Evolutionary conservation across 2,329 filamentous ascomycete genomes (phyloP), one percentile per base, ranked within the genome.

Genomic region (Phialophora macrospora): DNA sequence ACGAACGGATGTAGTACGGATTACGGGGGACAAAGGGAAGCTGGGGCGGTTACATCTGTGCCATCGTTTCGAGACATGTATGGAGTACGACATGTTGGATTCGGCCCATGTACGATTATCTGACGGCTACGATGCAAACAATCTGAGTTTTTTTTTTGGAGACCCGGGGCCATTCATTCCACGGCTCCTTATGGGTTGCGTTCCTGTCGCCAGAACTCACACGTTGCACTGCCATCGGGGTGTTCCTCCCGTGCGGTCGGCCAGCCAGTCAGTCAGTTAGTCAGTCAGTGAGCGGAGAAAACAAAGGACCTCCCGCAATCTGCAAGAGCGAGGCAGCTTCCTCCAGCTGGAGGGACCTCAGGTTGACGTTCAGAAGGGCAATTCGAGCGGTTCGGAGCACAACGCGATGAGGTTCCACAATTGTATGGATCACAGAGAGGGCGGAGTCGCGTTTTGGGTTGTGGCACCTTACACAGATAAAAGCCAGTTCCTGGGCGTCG

Each of bases 391-490:
- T 22, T 51, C 14, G 22, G 20, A 28, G 48, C 48, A 17, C 17
- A 26, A 51, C 20, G 20, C 24, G 7, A 51, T 17, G 48, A 22
- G 11, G 17, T 17, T 26, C 48, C 26, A 17, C 38, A 7, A 26
- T 5, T 22, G 48, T 3, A 26, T 51, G 9, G 24, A 28, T 17
- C 7, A 51, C 48, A 14, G 24, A 20, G 20, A 51, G 8, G 11
- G 20, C 8, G 17, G 3, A 9, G 6, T 22, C 20, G 26, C 20
- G 48, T 7, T 26, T 28, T n/a, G 34, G n/a, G 14, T 26, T 30
- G 55, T 46, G 22, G 26, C 34, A 28, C 20, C 17, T 44, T 44
- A n/a, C n/a, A n/a, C n/a, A 7, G 34, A 57, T 57, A 57, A 57
- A 57, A 57, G 22, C 34, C 20, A 24, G 2, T 17, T 22, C 34